Conservation (phyloP, 2,329 filamentous ascomycete species). For the Sporothrix brunneoviolacea region DNA sequence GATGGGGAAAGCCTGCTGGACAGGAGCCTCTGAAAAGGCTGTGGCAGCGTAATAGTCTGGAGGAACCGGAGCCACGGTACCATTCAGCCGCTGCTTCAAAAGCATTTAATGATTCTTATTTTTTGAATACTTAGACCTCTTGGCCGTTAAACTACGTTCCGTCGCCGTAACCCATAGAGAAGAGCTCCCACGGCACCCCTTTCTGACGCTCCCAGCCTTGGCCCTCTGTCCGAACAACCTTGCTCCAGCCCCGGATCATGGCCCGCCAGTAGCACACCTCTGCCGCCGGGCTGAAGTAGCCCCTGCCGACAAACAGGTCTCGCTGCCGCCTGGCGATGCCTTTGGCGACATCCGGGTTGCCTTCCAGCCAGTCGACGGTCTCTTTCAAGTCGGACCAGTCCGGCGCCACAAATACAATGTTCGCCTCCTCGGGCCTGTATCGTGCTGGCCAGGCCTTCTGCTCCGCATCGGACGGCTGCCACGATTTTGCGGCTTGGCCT, state of each 20-base stretch:
- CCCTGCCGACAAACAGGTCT: constrained; percentile 30
- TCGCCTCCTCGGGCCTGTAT: constrained; percentile 28
- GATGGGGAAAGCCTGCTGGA: constrained; percentile 8
- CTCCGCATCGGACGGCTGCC: neutral
- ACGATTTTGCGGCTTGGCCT: neutral
- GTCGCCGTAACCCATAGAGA: neutral
- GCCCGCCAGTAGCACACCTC: constrained; percentile 44
- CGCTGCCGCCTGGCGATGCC: constrained; percentile 38
- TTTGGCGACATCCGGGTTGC: constrained; percentile 31
- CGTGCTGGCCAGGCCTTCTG: constrained; percentile 29
- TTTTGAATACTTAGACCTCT: neutral
- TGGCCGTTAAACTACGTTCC: neutral
- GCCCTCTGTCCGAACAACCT: constrained; percentile 30
- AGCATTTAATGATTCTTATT: neutral
- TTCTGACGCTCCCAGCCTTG: constrained; percentile 29
- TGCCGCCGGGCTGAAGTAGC: constrained; percentile 37
- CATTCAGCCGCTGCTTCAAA: neutral
- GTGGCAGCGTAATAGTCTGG: neutral
- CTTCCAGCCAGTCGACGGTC: constrained; percentile 35
- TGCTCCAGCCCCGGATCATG: constrained; percentile 37
- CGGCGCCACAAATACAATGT: constrained; percentile 38
- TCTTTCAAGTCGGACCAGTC: constrained; percentile 41
- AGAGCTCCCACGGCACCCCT: constrained; percentile 10
- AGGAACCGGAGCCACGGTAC: neutral
- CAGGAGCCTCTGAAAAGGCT: neutral